Conservation (phyloP, 2,329 filamentous ascomycete genomes). For the Trichoderma guizhouense region DNA sequence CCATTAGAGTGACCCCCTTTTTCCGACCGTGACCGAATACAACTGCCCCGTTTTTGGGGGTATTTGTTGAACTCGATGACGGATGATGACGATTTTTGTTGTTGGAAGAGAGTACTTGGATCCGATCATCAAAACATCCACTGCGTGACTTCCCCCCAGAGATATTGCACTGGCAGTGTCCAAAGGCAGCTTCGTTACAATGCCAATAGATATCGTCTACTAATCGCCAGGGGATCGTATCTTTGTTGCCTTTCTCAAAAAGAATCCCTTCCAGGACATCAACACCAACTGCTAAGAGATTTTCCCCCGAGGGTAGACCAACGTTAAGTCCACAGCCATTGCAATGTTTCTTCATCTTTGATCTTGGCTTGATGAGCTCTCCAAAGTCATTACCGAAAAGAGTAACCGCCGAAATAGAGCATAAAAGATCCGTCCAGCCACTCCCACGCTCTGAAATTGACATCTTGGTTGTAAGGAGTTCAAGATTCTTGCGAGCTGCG, state of each 20-base stretch:
- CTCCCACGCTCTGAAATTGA: no score
- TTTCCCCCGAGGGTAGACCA: neutral
- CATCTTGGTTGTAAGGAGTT: neutral
- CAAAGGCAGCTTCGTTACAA: neutral
- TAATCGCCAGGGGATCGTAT: neutral
- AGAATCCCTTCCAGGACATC: neutral
- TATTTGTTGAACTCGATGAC: neutral
- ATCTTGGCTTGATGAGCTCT: neutral
- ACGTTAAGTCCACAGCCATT: neutral
- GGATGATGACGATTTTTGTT: neutral
- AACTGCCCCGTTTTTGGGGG: neutral
- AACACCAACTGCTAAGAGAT: neutral
- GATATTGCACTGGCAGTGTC: neutral
- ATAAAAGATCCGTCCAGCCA: neutral
- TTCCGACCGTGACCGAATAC: neutral
- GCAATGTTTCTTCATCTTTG: neutral
- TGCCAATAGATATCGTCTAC: neutral
- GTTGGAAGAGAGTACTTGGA: neutral
- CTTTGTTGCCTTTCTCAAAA: neutral
- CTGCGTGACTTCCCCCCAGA: neutral
- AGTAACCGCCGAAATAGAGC: neutral
- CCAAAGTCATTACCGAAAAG: neutral
- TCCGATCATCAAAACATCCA: no score
- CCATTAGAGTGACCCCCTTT: no score
- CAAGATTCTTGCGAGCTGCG: neutral